Evolutionary conservation across 305 asterid genomes (phyloP).

Genomic region (Ilex paraguariensis): DNA sequence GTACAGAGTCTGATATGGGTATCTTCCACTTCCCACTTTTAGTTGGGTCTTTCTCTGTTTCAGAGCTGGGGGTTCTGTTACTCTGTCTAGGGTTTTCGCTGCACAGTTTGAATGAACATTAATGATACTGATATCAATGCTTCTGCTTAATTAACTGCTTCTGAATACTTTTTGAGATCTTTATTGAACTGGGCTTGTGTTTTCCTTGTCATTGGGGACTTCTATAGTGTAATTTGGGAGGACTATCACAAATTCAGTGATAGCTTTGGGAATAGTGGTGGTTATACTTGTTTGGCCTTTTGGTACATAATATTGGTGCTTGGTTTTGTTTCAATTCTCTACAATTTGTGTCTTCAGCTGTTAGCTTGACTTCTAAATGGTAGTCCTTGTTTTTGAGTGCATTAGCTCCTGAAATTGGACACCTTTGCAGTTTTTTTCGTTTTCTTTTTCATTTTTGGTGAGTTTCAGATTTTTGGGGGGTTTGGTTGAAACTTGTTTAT

Average conservation of each 20-base stretch:
- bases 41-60: constrained; percentile 23
- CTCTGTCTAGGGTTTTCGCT: constrained; percentile 23
- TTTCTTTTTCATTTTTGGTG: background rate
- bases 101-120: constrained; percentile 35
- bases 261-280: constrained; percentile 32
- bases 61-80: constrained; percentile 12
- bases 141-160: constrained; percentile 45
- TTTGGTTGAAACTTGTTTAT: too few species aligned
- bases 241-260: constrained; percentile 33
- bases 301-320: constrained; percentile 12
- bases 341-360: background rate
- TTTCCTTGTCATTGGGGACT: constrained; percentile 34
- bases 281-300: constrained; percentile 20
- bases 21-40: constrained; percentile 53
- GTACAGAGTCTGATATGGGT: constrained; percentile 67
- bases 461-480: too few species aligned
- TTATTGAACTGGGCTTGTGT: constrained; percentile 43
- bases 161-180: constrained; percentile 38
- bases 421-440: background rate
- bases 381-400: background rate
- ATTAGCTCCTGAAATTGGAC: background rate
- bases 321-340: constrained; percentile 13
- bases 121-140: constrained; percentile 47
- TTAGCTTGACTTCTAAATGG: too few species aligned
- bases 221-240: constrained; percentile 22